Evolutionary conservation across 148 eudicot species (phyloP).

Genomic region (Hydrangea macrophylla): DNA sequence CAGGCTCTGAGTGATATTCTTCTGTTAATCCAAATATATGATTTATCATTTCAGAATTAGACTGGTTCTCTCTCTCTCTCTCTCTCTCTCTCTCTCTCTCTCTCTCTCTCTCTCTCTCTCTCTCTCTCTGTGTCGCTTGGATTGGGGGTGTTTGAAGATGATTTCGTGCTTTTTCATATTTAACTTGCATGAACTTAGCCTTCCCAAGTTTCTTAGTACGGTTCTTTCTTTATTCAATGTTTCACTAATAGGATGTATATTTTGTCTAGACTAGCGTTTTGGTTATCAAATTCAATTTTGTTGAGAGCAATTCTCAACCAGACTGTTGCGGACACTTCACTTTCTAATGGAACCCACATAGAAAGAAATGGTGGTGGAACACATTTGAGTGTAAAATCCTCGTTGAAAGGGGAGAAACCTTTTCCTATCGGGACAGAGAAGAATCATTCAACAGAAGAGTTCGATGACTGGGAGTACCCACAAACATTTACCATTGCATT

Average conservation of each 20-base stretch:
- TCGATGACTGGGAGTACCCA: conserved; percentile 77
- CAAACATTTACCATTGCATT: conserved; percentile 60
- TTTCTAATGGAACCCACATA: conserved; percentile 17
- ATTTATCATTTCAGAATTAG: too few species aligned
- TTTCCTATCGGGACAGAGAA: conserved; percentile 19
- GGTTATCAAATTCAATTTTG: conserved; percentile 81
- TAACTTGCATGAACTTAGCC: too few species aligned
- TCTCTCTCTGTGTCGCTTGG: neutral
- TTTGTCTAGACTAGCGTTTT: conserved; percentile 66
- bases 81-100: neutral
- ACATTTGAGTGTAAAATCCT: conserved; percentile 35
- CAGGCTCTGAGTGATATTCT: too few species aligned
- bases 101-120: neutral
- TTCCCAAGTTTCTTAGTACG: neutral
- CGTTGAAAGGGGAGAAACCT: conserved; percentile 4
- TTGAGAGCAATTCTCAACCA: conserved; percentile 68
- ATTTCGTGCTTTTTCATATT: neutral
- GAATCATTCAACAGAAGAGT: conserved; percentile 37
- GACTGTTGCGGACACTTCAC: conserved; percentile 34
- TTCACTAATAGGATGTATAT: conserved; percentile 2
- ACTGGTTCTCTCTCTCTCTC: neutral
- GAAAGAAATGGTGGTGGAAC: conserved; percentile 28
- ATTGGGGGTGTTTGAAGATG: too few species aligned
- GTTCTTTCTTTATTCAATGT: conserved; percentile 1
- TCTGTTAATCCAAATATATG: too few species aligned